A percentile compares a stretch with the other conserved stretches of the same genome.
These are phyloP conservation scores for Cyberlindnera petersonii DNA, from an alignment of 805 yeast species.

Conservation along the genomic window DNA sequence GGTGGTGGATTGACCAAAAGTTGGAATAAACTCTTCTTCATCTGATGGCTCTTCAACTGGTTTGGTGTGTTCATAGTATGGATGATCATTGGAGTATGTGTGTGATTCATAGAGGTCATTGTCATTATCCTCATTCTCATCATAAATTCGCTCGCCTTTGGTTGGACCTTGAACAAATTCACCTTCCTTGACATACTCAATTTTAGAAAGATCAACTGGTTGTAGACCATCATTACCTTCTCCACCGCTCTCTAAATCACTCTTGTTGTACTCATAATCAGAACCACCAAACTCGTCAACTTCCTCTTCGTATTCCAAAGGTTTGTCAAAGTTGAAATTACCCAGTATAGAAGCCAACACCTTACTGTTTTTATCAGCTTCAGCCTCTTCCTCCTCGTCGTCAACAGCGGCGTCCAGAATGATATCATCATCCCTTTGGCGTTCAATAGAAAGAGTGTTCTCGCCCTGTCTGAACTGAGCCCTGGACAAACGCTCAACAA, in stretches of 20 bases:
- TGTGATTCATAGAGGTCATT: conserved; percentile 8
- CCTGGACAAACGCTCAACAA: conserved; percentile 53
- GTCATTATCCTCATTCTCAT: conserved; percentile 19
- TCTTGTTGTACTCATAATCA: conserved; percentile 47
- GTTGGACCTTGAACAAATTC: conserved; percentile 21
- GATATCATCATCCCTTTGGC: conserved; percentile 15
- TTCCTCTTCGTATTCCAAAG: conserved; percentile 38
- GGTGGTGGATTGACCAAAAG: conserved; percentile 35
- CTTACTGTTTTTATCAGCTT: conserved; percentile 40
- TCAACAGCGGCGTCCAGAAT: conserved; percentile 28
- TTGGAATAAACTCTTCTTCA: conserved; percentile 43
- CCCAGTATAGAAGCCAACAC: conserved; percentile 46
- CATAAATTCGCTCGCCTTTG: conserved; percentile 17
- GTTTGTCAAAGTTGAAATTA: conserved; percentile 50
- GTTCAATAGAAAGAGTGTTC: conserved; percentile 15
- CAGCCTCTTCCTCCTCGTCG: conserved; percentile 36
- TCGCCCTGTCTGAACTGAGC: conserved; percentile 18
- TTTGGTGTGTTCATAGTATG: conserved; percentile 10
- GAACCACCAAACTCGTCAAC: conserved; percentile 39
- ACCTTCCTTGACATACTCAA: conserved; percentile 29
- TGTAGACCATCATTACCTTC: conserved; percentile 27
- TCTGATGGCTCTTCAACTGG: background rate
- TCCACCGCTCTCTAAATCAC: conserved; percentile 31
- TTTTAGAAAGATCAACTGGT: conserved; percentile 17
- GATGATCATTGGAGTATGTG: conserved; percentile 3